A percentile compares a stretch with the other conserved stretches of the same genome.
phyloP scores from a whole-genome alignment of 2,329 filamentous ascomycete genomes.

The Neonectria coccinea region DNA sequence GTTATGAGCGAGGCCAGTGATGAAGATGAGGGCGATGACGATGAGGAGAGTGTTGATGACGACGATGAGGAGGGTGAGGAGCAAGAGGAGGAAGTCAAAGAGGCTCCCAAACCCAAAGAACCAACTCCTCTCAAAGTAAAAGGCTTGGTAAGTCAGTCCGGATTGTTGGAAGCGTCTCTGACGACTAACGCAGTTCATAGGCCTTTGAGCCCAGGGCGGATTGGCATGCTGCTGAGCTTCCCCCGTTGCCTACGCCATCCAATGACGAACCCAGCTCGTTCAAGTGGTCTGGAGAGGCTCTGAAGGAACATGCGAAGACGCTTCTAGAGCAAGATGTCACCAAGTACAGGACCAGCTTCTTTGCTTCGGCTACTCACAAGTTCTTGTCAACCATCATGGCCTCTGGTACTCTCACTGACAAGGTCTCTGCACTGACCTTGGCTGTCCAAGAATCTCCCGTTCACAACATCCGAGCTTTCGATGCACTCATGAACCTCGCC shows the following conservation, averaged over 20 bases:
- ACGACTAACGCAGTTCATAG: constrained; percentile 56
- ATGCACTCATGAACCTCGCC: constrained; percentile 84
- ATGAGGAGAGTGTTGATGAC: constrained; percentile 50
- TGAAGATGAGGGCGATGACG: constrained; percentile 51
- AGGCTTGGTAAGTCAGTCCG: constrained; percentile 50
- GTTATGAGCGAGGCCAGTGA: constrained; percentile 52
- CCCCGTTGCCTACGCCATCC: constrained; percentile 56
- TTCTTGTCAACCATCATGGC: constrained; percentile 98
- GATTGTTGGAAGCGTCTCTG: constrained; percentile 36
- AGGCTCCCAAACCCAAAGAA: constrained; percentile 48
- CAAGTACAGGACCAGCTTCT: constrained; percentile 78
- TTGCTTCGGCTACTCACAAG: constrained; percentile 88
- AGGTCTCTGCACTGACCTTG: constrained; percentile 93
- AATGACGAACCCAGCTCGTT: constrained; percentile 60
- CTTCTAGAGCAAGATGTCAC: constrained; percentile 83
- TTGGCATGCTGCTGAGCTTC: constrained; percentile 64
- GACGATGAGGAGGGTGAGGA: constrained; percentile 47
- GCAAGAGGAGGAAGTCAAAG: constrained; percentile 43
- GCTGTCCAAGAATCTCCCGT: constrained; percentile 96
- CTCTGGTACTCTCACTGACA: constrained; percentile 95
- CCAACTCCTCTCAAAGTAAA: constrained; percentile 47
- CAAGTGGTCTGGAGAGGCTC: constrained; percentile 57
- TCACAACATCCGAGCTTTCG: constrained; percentile 90
- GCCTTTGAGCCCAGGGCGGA: constrained; percentile 69
- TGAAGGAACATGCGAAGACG: constrained; percentile 77